A percentile compares a stretch with the other conserved stretches of the same genome.
phyloP scores from a whole-genome alignment of 352 stramenopile species.

The Pythium dissotocum region DNA sequence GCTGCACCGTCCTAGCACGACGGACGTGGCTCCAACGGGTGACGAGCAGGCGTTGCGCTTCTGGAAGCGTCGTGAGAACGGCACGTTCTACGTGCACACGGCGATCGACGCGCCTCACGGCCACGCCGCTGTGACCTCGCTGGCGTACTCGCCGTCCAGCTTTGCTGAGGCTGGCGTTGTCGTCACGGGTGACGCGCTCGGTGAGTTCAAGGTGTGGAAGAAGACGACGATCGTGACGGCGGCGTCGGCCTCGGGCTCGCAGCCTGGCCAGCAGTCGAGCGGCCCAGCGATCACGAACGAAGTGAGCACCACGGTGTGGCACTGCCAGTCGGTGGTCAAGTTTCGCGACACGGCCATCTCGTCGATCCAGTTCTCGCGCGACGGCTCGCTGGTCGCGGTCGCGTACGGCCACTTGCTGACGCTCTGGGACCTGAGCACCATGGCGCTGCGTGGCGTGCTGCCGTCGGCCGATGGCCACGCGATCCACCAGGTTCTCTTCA shows the following conservation, averaged over 20 bases:
- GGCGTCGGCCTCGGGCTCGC: neutral
- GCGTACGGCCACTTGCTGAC: slow-evolving; percentile 81
- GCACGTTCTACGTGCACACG: slow-evolving; percentile 80
- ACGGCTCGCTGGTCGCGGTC: slow-evolving; percentile 84
- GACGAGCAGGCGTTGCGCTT: slow-evolving; percentile 73
- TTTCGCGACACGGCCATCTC: slow-evolving; percentile 76
- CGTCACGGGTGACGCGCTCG: slow-evolving; percentile 62
- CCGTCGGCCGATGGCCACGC: slow-evolving; percentile 54
- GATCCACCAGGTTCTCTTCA: slow-evolving; percentile 66
- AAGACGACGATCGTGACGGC: slow-evolving; percentile 33
- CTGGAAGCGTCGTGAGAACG: slow-evolving; percentile 74
- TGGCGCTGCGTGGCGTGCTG: slow-evolving; percentile 76
- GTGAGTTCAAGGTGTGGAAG: slow-evolving; percentile 86
- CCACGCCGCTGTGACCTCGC: slow-evolving; percentile 43
- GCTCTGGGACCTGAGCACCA: slow-evolving; percentile 80
- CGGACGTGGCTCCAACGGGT: slow-evolving; percentile 20
- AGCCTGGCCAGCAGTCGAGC: slow-evolving; percentile 15
- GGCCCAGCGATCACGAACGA: slow-evolving; percentile 22
- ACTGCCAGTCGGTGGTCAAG: slow-evolving; percentile 76
- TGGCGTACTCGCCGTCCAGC: slow-evolving; percentile 52
- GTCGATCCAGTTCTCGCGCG: slow-evolving; percentile 61
- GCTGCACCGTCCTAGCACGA: slow-evolving; percentile 43
- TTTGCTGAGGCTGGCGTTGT: slow-evolving; percentile 40
- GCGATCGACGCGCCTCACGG: slow-evolving; percentile 80
- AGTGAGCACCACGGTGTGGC: slow-evolving; percentile 45